Percentiles rank a stretch among this genome's conserved stretches.
These are phyloP conservation scores for Monilinia aucupariae DNA, from an alignment of 2,329 filamentous ascomycete genomes.

Conservation along the genomic window DNA sequence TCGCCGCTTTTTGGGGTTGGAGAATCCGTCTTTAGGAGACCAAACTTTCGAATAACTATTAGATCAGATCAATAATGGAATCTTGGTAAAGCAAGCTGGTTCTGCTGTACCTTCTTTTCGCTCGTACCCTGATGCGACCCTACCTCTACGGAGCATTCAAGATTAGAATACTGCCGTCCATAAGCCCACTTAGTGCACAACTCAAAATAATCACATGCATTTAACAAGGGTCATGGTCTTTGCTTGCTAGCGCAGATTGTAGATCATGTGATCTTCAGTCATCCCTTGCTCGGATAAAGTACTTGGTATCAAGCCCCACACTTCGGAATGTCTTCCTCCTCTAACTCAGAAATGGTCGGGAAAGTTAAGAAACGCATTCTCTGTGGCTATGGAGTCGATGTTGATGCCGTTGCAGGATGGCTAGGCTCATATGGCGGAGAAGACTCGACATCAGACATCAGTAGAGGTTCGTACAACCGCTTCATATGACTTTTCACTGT, in stretches of 20 bases:
- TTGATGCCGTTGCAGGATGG: constrained; percentile 74
- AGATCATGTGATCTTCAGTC: neutral
- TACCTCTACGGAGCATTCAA: neutral
- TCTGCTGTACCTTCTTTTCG: neutral
- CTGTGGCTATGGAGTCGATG: constrained; percentile 62
- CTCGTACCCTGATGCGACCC: constrained; percentile 9
- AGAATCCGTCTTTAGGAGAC: neutral
- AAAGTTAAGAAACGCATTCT: constrained; percentile 49
- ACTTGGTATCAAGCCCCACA: neutral
- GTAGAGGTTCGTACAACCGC: constrained; percentile 46
- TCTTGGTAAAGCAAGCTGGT: constrained; percentile 4
- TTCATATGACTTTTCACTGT: neutral
- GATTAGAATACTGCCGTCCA: constrained; percentile 12
- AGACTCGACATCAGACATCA: constrained; percentile 67
- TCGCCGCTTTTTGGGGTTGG: neutral
- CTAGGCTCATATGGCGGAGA: constrained; percentile 69
- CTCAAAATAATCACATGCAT: constrained; percentile 11
- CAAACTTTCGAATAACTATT: neutral
- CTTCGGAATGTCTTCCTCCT: neutral
- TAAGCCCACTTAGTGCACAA: constrained; percentile 13
- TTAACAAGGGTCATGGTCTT: neutral
- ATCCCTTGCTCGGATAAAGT: neutral
- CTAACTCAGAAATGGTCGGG: neutral
- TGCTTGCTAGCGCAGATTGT: neutral
- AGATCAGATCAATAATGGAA: neutral